Evolutionary conservation across 495 filamentous ascomycete species (phyloP).

Genomic region (Aspergillus campestris): DNA sequence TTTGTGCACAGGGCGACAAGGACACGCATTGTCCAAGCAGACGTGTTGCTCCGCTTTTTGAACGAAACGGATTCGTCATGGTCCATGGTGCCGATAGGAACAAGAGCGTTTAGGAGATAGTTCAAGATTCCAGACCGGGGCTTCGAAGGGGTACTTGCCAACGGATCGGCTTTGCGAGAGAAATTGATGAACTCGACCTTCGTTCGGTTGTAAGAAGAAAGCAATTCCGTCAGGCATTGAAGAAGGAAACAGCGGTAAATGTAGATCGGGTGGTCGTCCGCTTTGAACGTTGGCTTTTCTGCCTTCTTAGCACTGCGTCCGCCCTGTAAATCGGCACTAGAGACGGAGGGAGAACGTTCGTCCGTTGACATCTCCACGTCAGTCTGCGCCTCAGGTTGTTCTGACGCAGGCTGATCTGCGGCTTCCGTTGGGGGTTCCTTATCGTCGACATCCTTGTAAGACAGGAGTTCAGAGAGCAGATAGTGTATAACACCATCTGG

Average conservation of each 20-base stretch:
- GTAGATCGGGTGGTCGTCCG: slow-evolving; percentile 90
- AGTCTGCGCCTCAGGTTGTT: slow-evolving; percentile 32
- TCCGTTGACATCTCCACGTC: slow-evolving; percentile 44
- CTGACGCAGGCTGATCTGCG: slow-evolving; percentile 37
- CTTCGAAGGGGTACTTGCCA: slow-evolving; percentile 82
- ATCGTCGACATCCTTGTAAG: slow-evolving; percentile 86
- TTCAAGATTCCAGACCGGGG: slow-evolving; percentile 88
- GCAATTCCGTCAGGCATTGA: slow-evolving; percentile 83
- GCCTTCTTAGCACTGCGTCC: slow-evolving; percentile 46
- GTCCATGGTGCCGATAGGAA: slow-evolving; percentile 68
- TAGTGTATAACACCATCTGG: slow-evolving; percentile 96
- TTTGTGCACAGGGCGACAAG: slow-evolving; percentile 81
- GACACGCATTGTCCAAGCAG: slow-evolving; percentile 72
- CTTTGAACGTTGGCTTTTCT: slow-evolving; percentile 74
- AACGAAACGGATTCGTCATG: slow-evolving; percentile 63
- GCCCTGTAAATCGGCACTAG: slow-evolving; percentile 23
- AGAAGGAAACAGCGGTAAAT: slow-evolving; percentile 94
- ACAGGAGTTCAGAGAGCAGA: slow-evolving; percentile 84
- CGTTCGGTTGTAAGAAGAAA: slow-evolving; percentile 86
- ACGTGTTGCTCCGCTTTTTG: slow-evolving; percentile 79
- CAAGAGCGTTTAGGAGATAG: slow-evolving; percentile 79
- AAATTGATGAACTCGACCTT: slow-evolving; percentile 99
- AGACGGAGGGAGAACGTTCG: slow-evolving; percentile 30
- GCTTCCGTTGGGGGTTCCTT: slow-evolving; percentile 47
- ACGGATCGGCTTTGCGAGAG: slow-evolving; percentile 77